Evolutionary conservation across 2,329 filamentous ascomycete genomes (phyloP).

Genomic region (Botrytis fabae): DNA sequence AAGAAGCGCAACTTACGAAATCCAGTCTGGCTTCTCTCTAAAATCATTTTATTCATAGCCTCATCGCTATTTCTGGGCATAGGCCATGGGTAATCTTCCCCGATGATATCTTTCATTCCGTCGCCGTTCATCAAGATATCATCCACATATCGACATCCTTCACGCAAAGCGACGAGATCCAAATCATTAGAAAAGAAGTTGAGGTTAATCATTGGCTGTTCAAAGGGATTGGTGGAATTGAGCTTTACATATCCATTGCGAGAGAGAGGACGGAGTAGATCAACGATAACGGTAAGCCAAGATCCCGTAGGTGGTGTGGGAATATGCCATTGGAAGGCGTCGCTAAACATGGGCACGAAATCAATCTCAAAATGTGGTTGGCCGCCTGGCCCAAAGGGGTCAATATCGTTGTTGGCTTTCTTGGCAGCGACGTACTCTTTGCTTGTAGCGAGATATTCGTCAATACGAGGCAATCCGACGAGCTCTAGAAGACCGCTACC

Average conservation of each 20-base stretch:
- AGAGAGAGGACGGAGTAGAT: constrained; percentile 51
- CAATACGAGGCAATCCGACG: constrained; percentile 58
- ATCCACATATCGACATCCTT: constrained; percentile 30
- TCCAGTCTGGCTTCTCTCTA: background rate
- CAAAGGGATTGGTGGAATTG: constrained; percentile 54
- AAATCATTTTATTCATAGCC: background rate
- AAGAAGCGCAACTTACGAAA: background rate
- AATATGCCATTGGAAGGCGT: constrained; percentile 43
- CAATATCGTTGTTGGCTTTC: constrained; percentile 44
- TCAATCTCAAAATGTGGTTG: constrained; percentile 64
- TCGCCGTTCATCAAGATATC: constrained; percentile 49
- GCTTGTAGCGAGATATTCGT: constrained; percentile 52
- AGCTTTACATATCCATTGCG: constrained; percentile 45
- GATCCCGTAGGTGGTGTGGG: constrained; percentile 47
- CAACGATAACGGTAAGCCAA: constrained; percentile 49
- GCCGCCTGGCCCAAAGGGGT: constrained; percentile 56
- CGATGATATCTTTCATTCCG: background rate
- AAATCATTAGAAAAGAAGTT: constrained; percentile 45
- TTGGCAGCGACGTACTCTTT: constrained; percentile 49
- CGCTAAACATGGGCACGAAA: constrained; percentile 56
- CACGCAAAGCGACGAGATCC: constrained; percentile 56
- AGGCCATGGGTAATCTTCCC: background rate
- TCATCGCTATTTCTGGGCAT: background rate
- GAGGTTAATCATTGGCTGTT: constrained; percentile 48
- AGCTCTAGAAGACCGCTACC: constrained; percentile 50